Evolutionary conservation across 169 alveolate species (phyloP).

Genomic region (Plasmodium chabaudi): DNA sequence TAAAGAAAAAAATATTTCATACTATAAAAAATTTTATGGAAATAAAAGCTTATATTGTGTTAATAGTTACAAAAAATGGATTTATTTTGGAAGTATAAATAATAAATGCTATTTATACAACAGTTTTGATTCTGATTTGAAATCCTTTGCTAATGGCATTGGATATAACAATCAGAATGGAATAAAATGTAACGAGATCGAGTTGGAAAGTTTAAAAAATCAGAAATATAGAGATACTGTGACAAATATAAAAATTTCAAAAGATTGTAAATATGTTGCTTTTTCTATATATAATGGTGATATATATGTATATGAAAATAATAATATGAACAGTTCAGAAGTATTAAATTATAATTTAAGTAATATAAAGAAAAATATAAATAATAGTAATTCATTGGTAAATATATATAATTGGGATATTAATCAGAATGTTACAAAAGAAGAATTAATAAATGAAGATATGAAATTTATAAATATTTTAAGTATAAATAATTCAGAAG

Average conservation of each 20-base stretch:
- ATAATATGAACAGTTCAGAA: conserved; percentile 38
- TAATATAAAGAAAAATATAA: conserved; percentile 57
- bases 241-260: conserved; percentile 59
- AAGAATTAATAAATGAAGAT: conserved; percentile 30
- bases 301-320: conserved; percentile 66
- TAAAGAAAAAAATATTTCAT: conserved; percentile 35
- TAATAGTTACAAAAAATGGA: conserved; percentile 49
- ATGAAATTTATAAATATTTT: conserved; percentile 57
- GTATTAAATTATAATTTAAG: conserved; percentile 33
- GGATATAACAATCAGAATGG: background rate
- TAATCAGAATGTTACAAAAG: background rate
- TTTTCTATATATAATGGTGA: conserved; percentile 65
- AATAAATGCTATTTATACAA: conserved; percentile 55
- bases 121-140: conserved; percentile 28
- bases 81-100: conserved; percentile 73
- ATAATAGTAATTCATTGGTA: conserved; percentile 43
- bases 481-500: conserved; percentile 21
- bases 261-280: conserved; percentile 32
- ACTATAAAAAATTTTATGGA: conserved; percentile 31
- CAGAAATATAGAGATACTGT: conserved; percentile 73
- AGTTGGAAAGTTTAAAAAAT: conserved; percentile 18
- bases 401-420: conserved; percentile 60
- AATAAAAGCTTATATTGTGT: conserved; percentile 69
- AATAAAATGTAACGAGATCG: background rate
- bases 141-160: conserved; percentile 2